Evolutionary conservation across 2,329 filamentous ascomycete genomes (phyloP).

Genomic region (Acrodontium crateriforme): DNA sequence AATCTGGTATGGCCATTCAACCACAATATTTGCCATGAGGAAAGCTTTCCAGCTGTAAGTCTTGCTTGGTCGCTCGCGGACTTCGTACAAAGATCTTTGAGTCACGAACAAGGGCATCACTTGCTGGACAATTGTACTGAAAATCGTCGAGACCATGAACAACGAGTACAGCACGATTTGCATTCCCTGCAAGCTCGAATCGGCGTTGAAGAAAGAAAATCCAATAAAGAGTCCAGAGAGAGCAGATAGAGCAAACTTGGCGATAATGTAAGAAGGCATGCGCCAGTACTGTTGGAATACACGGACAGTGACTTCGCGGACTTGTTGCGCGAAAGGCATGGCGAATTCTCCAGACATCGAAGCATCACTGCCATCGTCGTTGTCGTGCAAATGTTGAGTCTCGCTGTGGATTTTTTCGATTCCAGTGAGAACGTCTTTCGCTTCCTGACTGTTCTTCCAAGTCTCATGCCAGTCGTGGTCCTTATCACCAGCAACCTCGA

Average conservation of each 20-base stretch:
- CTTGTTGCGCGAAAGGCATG: conserved; percentile 25
- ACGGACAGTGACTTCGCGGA: conserved; percentile 26
- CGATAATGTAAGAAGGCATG: conserved; percentile 35
- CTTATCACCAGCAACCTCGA: conserved; percentile 33
- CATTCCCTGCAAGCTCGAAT: conserved; percentile 26
- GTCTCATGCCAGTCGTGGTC: conserved; percentile 29
- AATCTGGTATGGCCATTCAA: conserved; percentile 55
- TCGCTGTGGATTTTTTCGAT: conserved; percentile 28
- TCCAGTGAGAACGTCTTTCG: conserved; percentile 21
- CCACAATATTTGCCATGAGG: conserved; percentile 55
- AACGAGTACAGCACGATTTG: conserved; percentile 35
- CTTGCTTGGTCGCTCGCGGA: conserved; percentile 49
- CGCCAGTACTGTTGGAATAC: conserved; percentile 33
- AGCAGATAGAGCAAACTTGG: conserved; percentile 44
- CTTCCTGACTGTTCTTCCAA: conserved; percentile 24
- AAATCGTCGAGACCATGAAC: conserved; percentile 35
- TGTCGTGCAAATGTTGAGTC: conserved; percentile 14
- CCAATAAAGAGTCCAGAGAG: conserved; percentile 35
- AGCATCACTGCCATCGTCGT: conserved; percentile 22
- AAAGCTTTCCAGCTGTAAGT: conserved; percentile 65
- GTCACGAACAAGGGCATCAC: conserved; percentile 47
- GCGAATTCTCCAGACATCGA: conserved; percentile 30
- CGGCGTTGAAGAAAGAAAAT: conserved; percentile 30
- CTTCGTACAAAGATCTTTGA: conserved; percentile 46
- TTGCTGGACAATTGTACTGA: conserved; percentile 37